These are phyloP conservation scores for Mollisia scopiformis DNA, from an alignment of 2,329 filamentous ascomycete species.

Conservation along the genomic window DNA sequence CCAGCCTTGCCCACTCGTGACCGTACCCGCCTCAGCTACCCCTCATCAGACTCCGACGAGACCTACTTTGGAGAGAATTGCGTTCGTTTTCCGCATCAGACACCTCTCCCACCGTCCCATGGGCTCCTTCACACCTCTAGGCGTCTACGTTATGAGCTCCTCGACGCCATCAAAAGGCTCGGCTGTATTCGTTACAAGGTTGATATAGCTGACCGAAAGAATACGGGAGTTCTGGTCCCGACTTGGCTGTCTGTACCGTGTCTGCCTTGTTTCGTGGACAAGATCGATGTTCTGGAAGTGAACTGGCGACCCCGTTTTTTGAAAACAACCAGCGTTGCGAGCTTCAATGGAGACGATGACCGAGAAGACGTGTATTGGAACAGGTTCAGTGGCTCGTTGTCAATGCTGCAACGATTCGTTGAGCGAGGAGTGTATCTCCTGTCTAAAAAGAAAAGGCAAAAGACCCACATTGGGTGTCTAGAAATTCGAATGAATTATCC, in stretches of 20 bases:
- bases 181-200: neutral
- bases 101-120: neutral
- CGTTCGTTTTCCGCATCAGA: neutral
- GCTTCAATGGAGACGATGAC: neutral
- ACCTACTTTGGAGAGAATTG: neutral
- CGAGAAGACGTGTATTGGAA: neutral
- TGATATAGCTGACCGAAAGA: neutral
- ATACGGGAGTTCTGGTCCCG: neutral
- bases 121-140: neutral
- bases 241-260: neutral
- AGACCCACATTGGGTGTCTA: neutral
- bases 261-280: neutral
- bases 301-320: neutral
- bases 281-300: neutral
- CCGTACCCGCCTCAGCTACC: neutral
- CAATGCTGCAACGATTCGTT: neutral
- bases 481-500: neutral
- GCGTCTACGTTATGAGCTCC: neutral
- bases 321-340: neutral
- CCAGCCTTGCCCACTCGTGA: neutral
- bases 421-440: neutral
- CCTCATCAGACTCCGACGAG: neutral
- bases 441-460: neutral
- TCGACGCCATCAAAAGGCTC: neutral
- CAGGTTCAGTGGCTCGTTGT: neutral